phyloP scores from a whole-genome alignment of 192 early-diverging fungal species.

The Oehlia diaphana region DNA sequence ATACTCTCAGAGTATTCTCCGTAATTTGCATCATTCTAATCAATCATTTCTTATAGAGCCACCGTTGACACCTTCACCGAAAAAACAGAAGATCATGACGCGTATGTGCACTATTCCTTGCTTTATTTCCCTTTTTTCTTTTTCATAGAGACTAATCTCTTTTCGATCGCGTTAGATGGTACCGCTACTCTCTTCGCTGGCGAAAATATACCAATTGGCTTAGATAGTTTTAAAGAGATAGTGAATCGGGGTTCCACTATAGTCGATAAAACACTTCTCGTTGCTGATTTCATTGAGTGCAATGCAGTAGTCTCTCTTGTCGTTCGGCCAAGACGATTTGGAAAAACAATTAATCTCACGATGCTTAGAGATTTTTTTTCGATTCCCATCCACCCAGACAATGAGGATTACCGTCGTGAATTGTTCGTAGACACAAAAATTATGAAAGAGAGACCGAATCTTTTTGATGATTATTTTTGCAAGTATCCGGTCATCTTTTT shows the following conservation, averaged over 20 bases:
- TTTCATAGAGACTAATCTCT: background rate
- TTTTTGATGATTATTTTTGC: slow-evolving; percentile 24
- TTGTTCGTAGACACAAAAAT: slow-evolving; percentile 14
- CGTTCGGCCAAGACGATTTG: background rate
- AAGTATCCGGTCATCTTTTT: slow-evolving; percentile 24
- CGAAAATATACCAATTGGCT: background rate
- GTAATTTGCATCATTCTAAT: slow-evolving; percentile 14
- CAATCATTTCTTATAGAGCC: slow-evolving; percentile 7
- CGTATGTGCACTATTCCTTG: slow-evolving; percentile 2
- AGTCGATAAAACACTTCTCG: slow-evolving; percentile 17
- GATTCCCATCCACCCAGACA: slow-evolving; percentile 14
- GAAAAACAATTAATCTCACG: slow-evolving; percentile 27
- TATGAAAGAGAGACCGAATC: background rate
- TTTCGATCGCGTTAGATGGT: slow-evolving; percentile 8
- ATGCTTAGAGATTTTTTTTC: slow-evolving; percentile 26
- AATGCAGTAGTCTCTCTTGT: slow-evolving; percentile 1
- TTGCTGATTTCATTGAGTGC: slow-evolving; percentile 27
- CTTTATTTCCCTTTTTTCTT: slow-evolving; percentile 15
- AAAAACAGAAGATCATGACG: slow-evolving; percentile 18
- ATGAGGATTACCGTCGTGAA: slow-evolving; percentile 9
- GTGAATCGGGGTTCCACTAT: background rate
- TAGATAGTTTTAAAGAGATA: background rate
- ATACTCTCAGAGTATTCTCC: background rate
- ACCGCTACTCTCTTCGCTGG: slow-evolving; percentile 5
- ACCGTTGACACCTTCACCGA: slow-evolving; percentile 1